Evolutionary conservation across 1,139 yeast genomes (phyloP).

Genomic region (Scheffersomyces parashehatae): DNA sequence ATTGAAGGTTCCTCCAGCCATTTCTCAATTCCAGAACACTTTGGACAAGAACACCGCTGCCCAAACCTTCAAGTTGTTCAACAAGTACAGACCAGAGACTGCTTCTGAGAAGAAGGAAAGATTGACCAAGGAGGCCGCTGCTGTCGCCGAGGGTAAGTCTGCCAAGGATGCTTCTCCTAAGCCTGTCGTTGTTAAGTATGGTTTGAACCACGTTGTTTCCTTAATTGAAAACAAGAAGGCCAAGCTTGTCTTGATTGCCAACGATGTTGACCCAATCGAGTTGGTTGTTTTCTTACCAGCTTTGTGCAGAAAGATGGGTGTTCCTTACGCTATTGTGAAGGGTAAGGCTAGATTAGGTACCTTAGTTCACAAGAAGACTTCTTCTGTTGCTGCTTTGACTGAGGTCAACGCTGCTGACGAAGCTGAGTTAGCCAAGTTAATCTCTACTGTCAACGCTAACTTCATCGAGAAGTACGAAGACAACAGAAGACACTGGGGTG

Average conservation of each 20-base stretch:
- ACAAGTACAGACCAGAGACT: conserved; percentile 99
- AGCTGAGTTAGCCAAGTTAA: conserved; percentile 87
- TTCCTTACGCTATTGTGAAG: conserved; percentile 97
- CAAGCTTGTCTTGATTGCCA: conserved; percentile 92
- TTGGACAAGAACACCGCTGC: conserved; percentile 98
- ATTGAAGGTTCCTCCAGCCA: conserved; percentile 98
- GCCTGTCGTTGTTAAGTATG: conserved; percentile 95
- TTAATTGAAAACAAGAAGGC: conserved; percentile 98
- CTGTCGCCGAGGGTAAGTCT: conserved; percentile 95
- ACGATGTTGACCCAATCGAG: conserved; percentile 98
- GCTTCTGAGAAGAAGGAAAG: conserved; percentile 97
- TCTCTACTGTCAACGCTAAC: conserved; percentile 91
- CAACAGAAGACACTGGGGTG: conserved; percentile 98
- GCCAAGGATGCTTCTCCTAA: conserved; percentile 94
- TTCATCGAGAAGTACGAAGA: conserved; percentile 92
- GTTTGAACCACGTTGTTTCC: conserved; percentile 97
- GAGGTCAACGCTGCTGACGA: conserved; percentile 94
- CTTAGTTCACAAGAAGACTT: conserved; percentile 94
- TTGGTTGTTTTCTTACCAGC: conserved; percentile 96
- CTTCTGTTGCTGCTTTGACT: conserved; percentile 95
- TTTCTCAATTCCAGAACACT: conserved; percentile 92
- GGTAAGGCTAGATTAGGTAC: conserved; percentile 99
- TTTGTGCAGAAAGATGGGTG: conserved; percentile 98
- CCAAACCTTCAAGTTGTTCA: conserved; percentile 92
- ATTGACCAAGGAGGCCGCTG: conserved; percentile 98